phyloP scores from a whole-genome alignment of 1,284 basidiomycete genomes.

The Tremellales sp. region DNA sequence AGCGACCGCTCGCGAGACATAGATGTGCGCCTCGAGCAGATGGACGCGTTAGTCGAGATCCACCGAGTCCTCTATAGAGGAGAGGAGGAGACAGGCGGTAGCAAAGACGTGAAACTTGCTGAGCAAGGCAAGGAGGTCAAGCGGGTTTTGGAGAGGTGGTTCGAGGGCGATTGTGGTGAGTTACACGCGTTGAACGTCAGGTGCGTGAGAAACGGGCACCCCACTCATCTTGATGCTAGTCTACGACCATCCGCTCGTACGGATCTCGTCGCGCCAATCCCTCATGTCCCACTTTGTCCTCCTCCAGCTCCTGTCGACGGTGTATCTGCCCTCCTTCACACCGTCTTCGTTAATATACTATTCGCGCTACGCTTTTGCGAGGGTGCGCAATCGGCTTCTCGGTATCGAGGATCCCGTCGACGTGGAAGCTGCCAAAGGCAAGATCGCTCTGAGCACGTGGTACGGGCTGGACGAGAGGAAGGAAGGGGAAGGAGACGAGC shows the following conservation, averaged over 20 bases:
- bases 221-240: slow-evolving; percentile 14
- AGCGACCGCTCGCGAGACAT: too few relatives aligned
- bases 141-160: slow-evolving; percentile 38
- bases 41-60: slow-evolving; percentile 42
- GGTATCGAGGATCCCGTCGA: slow-evolving; percentile 11
- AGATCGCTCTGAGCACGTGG: not conserved
- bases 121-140: slow-evolving; percentile 29
- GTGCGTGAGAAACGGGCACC: not conserved
- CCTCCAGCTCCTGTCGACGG: slow-evolving; percentile 30
- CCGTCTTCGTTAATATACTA: slow-evolving; percentile 25
- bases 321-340: slow-evolving; percentile 29
- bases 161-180: slow-evolving; percentile 42
- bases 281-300: slow-evolving; percentile 35
- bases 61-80: slow-evolving; percentile 43
- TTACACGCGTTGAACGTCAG: slow-evolving; percentile 3
- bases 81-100: slow-evolving; percentile 18
- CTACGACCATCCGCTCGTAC: slow-evolving; percentile 40
- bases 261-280: slow-evolving; percentile 28
- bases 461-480: not conserved
- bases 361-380: slow-evolving; percentile 16
- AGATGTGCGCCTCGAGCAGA: slow-evolving; percentile 7
- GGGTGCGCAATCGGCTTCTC: slow-evolving; percentile 13
- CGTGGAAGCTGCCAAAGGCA: slow-evolving; percentile 1
- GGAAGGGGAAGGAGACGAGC: not conserved
- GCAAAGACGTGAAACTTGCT: slow-evolving; percentile 3